phyloP scores from a whole-genome alignment of 257 asterid genomes.

The Solanum arcanum region DNA sequence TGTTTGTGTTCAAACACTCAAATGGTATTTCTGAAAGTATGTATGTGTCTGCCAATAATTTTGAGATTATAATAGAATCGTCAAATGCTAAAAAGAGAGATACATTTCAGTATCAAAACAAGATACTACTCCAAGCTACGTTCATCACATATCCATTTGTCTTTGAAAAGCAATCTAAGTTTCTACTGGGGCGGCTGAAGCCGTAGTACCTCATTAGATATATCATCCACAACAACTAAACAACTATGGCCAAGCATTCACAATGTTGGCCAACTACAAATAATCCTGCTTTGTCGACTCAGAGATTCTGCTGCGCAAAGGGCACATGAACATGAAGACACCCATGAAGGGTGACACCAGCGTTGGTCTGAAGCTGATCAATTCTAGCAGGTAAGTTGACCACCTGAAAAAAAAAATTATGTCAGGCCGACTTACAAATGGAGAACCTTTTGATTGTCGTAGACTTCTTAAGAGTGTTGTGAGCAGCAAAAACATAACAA shows the following conservation, averaged over 20 bases:
- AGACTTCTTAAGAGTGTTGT: neutral
- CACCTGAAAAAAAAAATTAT: conserved; percentile 20
- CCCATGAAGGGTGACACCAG: conserved; percentile 73
- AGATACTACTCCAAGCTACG: too few relatives aligned
- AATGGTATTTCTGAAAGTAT: too few relatives aligned
- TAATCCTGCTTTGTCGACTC: neutral
- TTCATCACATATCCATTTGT: too few relatives aligned
- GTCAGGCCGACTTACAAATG: neutral
- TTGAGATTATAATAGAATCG: too few relatives aligned
- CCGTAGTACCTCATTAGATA: neutral
- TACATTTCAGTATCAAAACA: neutral
- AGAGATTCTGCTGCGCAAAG: conserved; percentile 37
- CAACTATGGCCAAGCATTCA: neutral
- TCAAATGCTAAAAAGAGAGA: neutral
- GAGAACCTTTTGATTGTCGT: neutral
- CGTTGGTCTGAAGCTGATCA: conserved; percentile 66
- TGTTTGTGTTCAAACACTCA: too few relatives aligned
- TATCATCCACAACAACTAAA: neutral
- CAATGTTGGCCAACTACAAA: neutral
- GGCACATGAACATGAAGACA: conserved; percentile 72
- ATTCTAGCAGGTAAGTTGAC: conserved; percentile 62
- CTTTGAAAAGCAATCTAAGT: neutral
- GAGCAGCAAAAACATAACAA: neutral
- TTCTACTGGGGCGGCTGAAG: neutral
- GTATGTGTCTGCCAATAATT: too few relatives aligned